Evolutionary conservation across 2,329 filamentous ascomycete species (phyloP), one percentile per base, ranked within the genome.

Genomic region (Arthrobotrys entomopaga): DNA sequence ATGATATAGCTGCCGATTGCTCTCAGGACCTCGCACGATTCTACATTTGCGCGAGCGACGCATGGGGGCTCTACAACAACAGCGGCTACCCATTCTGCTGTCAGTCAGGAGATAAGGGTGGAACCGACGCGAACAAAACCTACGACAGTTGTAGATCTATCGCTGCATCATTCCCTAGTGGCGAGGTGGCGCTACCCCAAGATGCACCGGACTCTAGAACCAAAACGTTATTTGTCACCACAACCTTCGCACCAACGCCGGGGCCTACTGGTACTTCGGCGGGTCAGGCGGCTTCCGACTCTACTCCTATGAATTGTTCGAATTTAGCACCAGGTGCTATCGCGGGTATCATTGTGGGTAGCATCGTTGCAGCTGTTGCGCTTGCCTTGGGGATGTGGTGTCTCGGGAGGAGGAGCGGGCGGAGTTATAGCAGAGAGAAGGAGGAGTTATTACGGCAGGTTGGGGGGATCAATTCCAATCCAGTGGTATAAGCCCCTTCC

Each of bases 71-170:
- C 10, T 72, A 65, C 22, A 72, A 72, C 26, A 58, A 53, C 38
- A 65, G 15, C 11, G 66, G 66, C 3, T 72, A 59, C 22, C 66
- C 59, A 48, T 72, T 72, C 19, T 72, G 66, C 38, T 72, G 66
- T 24, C 26, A 8, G 5, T n/a, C 22, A 19, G 60, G 60, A 1
- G 19, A 13, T 20, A 34, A 34, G 15, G 66, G 66, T 8, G 59
- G 66, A 3, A 20, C n/a, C 22, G 22, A 46, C 15, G 24, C 34
- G 1, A 5, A 15, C n/a, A 5, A n/a, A 15, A 50, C 20, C 8
- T 65, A 24, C 22, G 43, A 72, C 16, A 52, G 20, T 6, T 72
- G 66, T n/a, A 16, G 59, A 11, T 15, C 20, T 8, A 19, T 58
- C 20, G 40, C 19, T 22, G 29, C 50, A 46, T 20, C 59, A 8